Percentiles rank a stretch among this genome's conserved stretches.
These are phyloP conservation scores for Calonectria honghensis DNA, from an alignment of 2,329 filamentous ascomycete species.

Conservation along the genomic window DNA sequence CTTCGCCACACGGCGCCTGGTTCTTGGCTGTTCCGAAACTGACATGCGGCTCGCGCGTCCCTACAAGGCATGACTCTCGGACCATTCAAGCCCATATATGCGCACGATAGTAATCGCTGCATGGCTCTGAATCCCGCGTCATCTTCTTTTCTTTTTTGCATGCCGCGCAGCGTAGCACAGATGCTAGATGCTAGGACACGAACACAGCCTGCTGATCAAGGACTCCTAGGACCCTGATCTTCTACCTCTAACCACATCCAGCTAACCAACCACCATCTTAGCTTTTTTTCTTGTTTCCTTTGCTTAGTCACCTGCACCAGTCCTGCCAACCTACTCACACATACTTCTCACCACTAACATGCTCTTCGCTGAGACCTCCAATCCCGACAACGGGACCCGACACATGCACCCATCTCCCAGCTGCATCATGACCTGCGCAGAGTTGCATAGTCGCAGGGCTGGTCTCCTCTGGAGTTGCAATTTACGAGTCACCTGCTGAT, in stretches of 20 bases:
- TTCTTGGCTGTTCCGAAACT: conserved; percentile 14
- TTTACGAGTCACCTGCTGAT: conserved; percentile 4
- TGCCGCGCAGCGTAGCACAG: conserved; percentile 6
- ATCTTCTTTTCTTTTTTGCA: not conserved
- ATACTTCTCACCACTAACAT: conserved; percentile 12
- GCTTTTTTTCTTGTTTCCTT: not conserved
- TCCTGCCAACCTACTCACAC: conserved; percentile 8
- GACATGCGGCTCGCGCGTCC: conserved; percentile 13
- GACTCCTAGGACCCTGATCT: conserved; percentile 26
- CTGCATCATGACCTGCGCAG: not conserved
- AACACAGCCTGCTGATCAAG: conserved; percentile 24
- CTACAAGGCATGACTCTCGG: conserved; percentile 17
- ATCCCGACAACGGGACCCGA: conserved; percentile 10
- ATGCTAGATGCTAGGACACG: conserved; percentile 14
- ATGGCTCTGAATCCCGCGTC: conserved; percentile 5
- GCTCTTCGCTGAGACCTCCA: conserved; percentile 2
- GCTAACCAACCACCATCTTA: not conserved
- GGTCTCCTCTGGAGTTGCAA: not conserved
- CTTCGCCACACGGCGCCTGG: not conserved
- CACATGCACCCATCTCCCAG: not conserved
- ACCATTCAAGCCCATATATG: not conserved
- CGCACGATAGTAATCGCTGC: not conserved
- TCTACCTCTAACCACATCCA: conserved; percentile 22
- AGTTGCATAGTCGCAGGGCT: conserved; percentile 1
- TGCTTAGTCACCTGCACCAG: conserved; percentile 7